Evolutionary conservation across 2,329 filamentous ascomycete species (phyloP).

Genomic region (Pestalotiopsis sp.): DNA sequence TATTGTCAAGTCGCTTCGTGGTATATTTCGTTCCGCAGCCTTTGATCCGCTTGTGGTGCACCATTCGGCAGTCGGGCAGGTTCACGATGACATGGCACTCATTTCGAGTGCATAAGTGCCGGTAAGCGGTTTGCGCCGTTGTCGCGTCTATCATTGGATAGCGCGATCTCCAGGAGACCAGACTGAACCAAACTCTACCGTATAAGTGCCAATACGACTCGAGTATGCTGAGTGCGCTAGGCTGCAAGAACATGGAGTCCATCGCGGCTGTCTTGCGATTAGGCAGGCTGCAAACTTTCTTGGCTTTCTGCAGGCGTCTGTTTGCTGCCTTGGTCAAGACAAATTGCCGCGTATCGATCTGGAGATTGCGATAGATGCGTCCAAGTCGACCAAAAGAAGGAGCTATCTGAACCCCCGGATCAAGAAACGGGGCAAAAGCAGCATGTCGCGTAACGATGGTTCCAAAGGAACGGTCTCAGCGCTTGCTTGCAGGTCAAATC

Average conservation of each 20-base stretch:
- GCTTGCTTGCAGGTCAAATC: constrained; percentile 1
- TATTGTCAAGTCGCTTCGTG: too few relatives aligned
- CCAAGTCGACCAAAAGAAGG: not conserved
- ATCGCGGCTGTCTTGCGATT: not conserved
- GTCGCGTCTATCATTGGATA: not conserved
- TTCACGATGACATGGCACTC: not conserved
- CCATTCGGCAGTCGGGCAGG: not conserved
- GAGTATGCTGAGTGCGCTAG: not conserved
- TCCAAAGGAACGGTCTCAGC: not conserved
- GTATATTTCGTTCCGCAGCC: not conserved
- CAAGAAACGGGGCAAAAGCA: not conserved
- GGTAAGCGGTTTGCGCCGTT: not conserved
- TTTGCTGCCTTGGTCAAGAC: not conserved
- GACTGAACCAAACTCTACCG: not conserved
- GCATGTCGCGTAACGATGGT: not conserved
- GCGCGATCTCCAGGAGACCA: not conserved
- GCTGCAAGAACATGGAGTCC: not conserved
- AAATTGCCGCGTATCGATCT: not conserved
- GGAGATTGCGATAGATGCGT: not conserved
- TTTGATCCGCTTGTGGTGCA: not conserved
- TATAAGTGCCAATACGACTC: not conserved
- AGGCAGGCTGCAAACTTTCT: not conserved
- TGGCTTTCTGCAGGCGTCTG: not conserved
- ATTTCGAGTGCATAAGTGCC: not conserved
- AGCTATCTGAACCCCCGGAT: not conserved